Evolutionary conservation across 495 filamentous ascomycete species (phyloP).

Genomic region (Lepraria neglecta): DNA sequence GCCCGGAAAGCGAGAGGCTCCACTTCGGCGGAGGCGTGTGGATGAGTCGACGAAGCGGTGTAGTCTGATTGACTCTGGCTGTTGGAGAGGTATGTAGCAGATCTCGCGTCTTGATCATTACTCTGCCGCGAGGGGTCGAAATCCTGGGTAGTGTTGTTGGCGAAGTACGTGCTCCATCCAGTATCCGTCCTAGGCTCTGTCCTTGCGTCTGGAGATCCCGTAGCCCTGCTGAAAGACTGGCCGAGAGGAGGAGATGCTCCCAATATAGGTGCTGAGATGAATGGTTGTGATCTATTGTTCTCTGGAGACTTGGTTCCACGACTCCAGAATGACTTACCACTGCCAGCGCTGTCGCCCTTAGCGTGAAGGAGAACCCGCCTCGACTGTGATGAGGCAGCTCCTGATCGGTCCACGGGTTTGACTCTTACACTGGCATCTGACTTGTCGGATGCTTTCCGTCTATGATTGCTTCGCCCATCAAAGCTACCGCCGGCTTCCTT

Average conservation of each 20-base stretch:
- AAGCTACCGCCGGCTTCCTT: constrained; percentile 43
- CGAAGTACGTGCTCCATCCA: constrained; percentile 58
- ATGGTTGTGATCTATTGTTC: constrained; percentile 20
- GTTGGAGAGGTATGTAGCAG: constrained; percentile 33
- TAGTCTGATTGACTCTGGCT: constrained; percentile 27
- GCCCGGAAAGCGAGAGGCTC: constrained; percentile 26
- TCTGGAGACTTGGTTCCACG: constrained; percentile 22
- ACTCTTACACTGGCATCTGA: constrained; percentile 13
- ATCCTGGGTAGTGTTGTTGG: constrained; percentile 45
- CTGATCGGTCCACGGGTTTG: constrained; percentile 32
- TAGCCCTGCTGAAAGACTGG: constrained; percentile 1
- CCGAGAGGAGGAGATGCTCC: constrained; percentile 12
- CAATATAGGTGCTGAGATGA: constrained; percentile 28
- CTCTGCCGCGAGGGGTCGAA: constrained; percentile 31
- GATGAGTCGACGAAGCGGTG: constrained; percentile 20
- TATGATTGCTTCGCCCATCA: constrained; percentile 28
- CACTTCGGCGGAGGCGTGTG: constrained; percentile 29
- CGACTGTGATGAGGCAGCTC: constrained; percentile 25
- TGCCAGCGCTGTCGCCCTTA: constrained; percentile 24
- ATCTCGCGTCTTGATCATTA: constrained; percentile 20
- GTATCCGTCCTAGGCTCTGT: constrained; percentile 48
- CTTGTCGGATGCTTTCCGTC: constrained; percentile 31
- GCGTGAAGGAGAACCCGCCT: constrained; percentile 26
- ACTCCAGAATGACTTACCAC: constrained; percentile 28
- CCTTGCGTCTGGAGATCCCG: constrained; percentile 26